These are phyloP conservation scores for Simplicillium sp. DNA, from an alignment of 2,329 filamentous ascomycete species.

Conservation along the genomic window DNA sequence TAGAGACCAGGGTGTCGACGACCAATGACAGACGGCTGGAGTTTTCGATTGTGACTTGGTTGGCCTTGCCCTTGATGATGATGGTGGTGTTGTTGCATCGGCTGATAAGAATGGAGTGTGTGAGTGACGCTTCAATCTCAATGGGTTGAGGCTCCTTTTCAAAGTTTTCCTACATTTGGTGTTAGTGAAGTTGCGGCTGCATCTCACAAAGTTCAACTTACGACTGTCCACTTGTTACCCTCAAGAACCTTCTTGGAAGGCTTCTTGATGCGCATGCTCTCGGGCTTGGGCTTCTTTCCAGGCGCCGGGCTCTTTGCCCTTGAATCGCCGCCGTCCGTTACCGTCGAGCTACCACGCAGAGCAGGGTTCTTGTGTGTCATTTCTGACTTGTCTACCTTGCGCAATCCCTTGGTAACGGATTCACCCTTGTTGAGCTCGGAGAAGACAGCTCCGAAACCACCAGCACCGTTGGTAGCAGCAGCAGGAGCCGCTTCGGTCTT, in stretches of 20 bases:
- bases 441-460: constrained; percentile 81
- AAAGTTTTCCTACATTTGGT: constrained; percentile 68
- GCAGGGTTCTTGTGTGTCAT: constrained; percentile 99
- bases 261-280: constrained; percentile 78
- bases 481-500: constrained; percentile 27
- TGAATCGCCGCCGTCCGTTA: constrained; percentile 46
- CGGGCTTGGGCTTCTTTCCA: constrained; percentile 77
- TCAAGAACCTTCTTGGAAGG: constrained; percentile 70
- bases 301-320: constrained; percentile 81
- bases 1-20: constrained; percentile 81
- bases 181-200: constrained; percentile 5
- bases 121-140: constrained; percentile 71
- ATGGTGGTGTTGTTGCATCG: constrained; percentile 87
- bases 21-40: constrained; percentile 75
- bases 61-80: constrained; percentile 85
- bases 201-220: constrained; percentile 26
- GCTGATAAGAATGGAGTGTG: constrained; percentile 85
- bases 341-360: constrained; percentile 63
- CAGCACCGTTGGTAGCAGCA: constrained; percentile 27
- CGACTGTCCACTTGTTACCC: constrained; percentile 88
- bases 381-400: constrained; percentile 88
- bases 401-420: constrained; percentile 76
- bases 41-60: constrained; percentile 94
- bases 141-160: constrained; percentile 66
- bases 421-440: constrained; percentile 83